Conservation (phyloP, 2,329 filamentous ascomycete genomes). For the Alternaria brassicicola region DNA sequence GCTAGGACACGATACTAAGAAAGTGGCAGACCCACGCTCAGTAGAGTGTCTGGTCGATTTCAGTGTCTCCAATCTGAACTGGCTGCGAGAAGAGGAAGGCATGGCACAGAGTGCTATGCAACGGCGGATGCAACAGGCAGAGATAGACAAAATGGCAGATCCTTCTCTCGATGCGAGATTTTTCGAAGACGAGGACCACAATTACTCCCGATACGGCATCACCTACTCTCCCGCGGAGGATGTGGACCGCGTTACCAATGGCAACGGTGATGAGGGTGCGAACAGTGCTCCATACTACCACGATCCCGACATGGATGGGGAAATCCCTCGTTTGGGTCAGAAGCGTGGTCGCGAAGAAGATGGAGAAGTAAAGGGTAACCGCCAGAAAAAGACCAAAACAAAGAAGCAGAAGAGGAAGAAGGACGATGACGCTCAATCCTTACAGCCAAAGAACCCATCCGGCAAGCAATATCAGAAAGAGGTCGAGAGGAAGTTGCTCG, state of each 20-base stretch:
- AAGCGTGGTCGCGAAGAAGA: slow-evolving; percentile 40
- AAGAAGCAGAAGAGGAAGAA: slow-evolving; percentile 43
- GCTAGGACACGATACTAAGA: slow-evolving; percentile 87
- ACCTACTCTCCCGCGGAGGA: slow-evolving; percentile 50
- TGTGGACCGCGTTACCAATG: slow-evolving; percentile 34
- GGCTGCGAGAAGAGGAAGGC: slow-evolving; percentile 67
- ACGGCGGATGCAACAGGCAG: slow-evolving; percentile 60
- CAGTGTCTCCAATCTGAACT: slow-evolving; percentile 82
- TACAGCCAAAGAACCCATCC: slow-evolving; percentile 50
- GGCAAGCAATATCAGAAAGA: slow-evolving; percentile 57
- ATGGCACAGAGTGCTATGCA: slow-evolving; percentile 54
- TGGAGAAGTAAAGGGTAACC: slow-evolving; percentile 33
- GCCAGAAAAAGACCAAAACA: slow-evolving; percentile 25
- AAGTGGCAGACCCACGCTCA: slow-evolving; percentile 88
- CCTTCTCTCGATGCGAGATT: slow-evolving; percentile 54
- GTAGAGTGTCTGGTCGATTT: slow-evolving; percentile 92
- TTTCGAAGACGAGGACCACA: slow-evolving; percentile 48
- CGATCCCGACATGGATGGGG: slow-evolving; percentile 32
- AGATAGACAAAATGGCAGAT: slow-evolving; percentile 57
- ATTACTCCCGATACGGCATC: slow-evolving; percentile 48
- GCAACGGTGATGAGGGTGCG: slow-evolving; percentile 20
- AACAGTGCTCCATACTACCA: slow-evolving; percentile 30
- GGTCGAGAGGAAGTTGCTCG: slow-evolving; percentile 52
- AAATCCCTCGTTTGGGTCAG: slow-evolving; percentile 40
- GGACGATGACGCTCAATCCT: slow-evolving; percentile 43